Percentiles rank a stretch among this genome's conserved stretches.
Conservation (phyloP, 257 asterid genomes). For the Striga asiatica region DNA sequence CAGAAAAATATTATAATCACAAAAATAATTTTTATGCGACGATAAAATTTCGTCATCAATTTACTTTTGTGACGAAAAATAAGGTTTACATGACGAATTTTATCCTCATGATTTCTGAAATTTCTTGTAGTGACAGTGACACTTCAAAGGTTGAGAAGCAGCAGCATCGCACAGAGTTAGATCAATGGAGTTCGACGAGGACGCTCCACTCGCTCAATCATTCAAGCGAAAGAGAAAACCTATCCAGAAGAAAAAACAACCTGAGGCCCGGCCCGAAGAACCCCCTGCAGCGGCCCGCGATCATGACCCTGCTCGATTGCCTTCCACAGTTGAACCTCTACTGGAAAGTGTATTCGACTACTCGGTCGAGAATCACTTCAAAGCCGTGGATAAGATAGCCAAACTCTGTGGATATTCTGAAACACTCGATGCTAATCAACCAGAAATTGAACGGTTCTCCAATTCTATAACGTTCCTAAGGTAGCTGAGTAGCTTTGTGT, state of each 20-base stretch:
- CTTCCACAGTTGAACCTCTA: constrained; percentile 11
- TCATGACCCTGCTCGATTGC: constrained; percentile 7
- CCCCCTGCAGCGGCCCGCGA: not conserved
- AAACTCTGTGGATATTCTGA: constrained; percentile 40
- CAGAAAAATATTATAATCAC: no score
- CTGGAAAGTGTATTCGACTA: constrained; percentile 34
- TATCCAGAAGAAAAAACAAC: constrained; percentile 7
- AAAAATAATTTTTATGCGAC: no score
- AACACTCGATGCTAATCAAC: constrained; percentile 21
- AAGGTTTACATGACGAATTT: no score
- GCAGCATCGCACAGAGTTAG: no score
- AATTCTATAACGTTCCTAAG: constrained; percentile 59
- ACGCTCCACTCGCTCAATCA: constrained; percentile 19
- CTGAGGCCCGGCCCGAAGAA: not conserved
- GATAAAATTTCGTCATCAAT: no score
- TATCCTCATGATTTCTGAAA: no score
- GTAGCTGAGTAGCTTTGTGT: constrained; percentile 20
- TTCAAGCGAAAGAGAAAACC: constrained; percentile 12
- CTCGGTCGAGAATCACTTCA: constrained; percentile 73
- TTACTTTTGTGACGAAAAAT: no score
- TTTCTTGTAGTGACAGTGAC: no score
- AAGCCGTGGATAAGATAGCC: constrained; percentile 35
- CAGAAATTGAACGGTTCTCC: constrained; percentile 43
- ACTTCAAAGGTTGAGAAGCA: no score
- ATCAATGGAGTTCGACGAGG: constrained; percentile 20